Base-by-base conservation (phyloP, 306 rosid species). In the Cyamopsis tetragonoloba region DNA sequence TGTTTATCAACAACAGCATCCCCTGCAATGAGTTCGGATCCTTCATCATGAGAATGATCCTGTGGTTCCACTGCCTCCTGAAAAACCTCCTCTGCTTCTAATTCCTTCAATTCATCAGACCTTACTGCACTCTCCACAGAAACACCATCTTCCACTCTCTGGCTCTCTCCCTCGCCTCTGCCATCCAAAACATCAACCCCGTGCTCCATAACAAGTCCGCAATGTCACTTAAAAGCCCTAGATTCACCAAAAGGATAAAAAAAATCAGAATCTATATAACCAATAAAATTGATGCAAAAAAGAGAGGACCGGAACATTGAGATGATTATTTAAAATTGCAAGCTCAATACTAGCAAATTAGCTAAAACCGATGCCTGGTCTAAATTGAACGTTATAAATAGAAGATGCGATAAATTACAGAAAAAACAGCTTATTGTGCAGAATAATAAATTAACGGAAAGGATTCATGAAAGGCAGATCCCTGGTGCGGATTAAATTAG, bases 31-130 rank as follows among this genome's bases (percentile, higher is more conserved):
- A 17, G 44, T 10, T 61, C 5, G 23, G 68, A 39, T 26, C 50
- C 62, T 27, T 61, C 80, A 73, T 70, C 88, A 46, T 48, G 47
- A 42, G 51, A 78, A 62, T 44, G 44, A 26, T 80, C 82, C 27
- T 46, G 66, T 0, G 71, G 56, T 27, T 58, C 84, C 20, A 78
- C 15, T 1, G 84, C 89, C 84, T 87, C 89, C 85, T 84, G 80
- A 3, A 81, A 83, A 80, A 74, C 86, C 50, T 77, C 96, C 5
- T 72, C 87, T 51, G 24, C 82, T 26, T 62, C 74, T 34, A 71
- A 68, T 69, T 77, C 88, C 75, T 82, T 80, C 62, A 50, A 26
- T 14, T 81, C 79, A 13, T 72, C 80, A 66, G 85, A 76, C 62
- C 57, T 87, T 62, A 3, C 32, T 5, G 34, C 20, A 38, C 59